Evolutionary conservation across 2,329 filamentous ascomycete species (phyloP), one percentile per base, ranked within the genome.

Genomic region (Trichoderma breve): DNA sequence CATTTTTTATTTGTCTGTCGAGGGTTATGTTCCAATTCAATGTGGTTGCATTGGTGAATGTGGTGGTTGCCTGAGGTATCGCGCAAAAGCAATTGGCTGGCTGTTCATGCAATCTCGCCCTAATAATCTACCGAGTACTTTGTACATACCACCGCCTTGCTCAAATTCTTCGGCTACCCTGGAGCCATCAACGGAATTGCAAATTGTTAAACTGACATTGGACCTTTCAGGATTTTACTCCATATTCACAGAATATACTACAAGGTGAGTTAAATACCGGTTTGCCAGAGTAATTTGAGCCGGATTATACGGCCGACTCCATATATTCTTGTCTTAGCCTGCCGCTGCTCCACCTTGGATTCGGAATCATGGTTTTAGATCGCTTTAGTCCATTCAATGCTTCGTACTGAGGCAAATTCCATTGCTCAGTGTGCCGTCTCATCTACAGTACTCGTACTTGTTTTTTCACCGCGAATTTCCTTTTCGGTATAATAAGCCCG

Each of bases 21-120:
- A 53, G 32, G 39, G 24, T 62, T 61, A 26, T 70, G 28, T 51
- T 62, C 39, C 15, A 34, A 62, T 53, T 12, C 24, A 62, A 51
- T 32, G 34, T 28, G 51, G 64, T n/a, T 57, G 26, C 53, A 67
- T 30, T 30, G 6, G 26, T n/a, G 12, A 67, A 11, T 21, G 7
- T 58, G 24, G 51, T 28, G 24, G 51, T 34, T 67, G 64, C 64
- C 64, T 58, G 51, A 58, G 64, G 64, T 43, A 67, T 58, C 8
- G 2, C 15, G 6, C 14, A 36, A 51, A n/a, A 30, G 2, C 11
- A 8, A 53, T 34, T 24, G 30, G 28, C 0, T 43, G 18, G 39
- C 39, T 43, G 7, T 66, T 6, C 51, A 32, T 55, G 32, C 11
- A 15, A 15, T 51, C 4, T n/a, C 14, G 11, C n/a, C 36, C 6